Base-by-base conservation (phyloP, 1,284 basidiomycete genomes). In the Ceratobasidium sp. region DNA sequence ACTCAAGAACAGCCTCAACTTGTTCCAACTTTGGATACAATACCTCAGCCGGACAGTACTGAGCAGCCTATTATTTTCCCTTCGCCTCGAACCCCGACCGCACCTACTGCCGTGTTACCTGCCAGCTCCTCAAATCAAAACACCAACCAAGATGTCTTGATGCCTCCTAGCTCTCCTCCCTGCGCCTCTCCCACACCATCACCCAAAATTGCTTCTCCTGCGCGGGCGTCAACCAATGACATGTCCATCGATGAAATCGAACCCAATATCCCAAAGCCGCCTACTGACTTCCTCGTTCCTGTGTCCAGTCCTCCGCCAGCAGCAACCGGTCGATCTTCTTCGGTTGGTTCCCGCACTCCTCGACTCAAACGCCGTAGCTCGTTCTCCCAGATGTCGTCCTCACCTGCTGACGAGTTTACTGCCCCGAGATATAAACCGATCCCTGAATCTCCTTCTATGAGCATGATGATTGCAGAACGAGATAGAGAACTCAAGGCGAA, bases 121-220 rank as follows among this genome's bases (percentile, higher is more conserved):
- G 7, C 43, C n/a, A 51, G 62, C 11, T 46, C 25, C 8, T 49
- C 51, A 44, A 51, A 62, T 6, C 44, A 56, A 56, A 52, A 9
- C 44, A 19, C 6, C 19, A 19, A 32, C 61, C 59, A 49, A 6
- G 59, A 52, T 22, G 65, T 54, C 17, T 22, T 64, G 17, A 74
- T 74, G 71, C 71, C 71, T 11, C 59, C 71, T 49, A 74, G 71
- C 46, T 74, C 71, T 19, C 71, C 71, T 52, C 71, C 71, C 25
- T 25, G 32, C 25, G 43, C 44, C n/a, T 62, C 59, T 32, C 70
- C 70, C 5, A 73, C 15, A 37, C 67, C 51, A 17, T 1, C 57
- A 11, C 40, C 57, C 3, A 25, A 51, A 25, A 7, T 29, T 17
- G 25, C 37, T 37, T 37, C 61, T 8, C 61, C 69, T 40, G 43